A percentile compares a stretch with the other conserved stretches of the same genome.
Conservation (phyloP, 768 basidiomycete species). For the Pleurotus eryngii region DNA sequence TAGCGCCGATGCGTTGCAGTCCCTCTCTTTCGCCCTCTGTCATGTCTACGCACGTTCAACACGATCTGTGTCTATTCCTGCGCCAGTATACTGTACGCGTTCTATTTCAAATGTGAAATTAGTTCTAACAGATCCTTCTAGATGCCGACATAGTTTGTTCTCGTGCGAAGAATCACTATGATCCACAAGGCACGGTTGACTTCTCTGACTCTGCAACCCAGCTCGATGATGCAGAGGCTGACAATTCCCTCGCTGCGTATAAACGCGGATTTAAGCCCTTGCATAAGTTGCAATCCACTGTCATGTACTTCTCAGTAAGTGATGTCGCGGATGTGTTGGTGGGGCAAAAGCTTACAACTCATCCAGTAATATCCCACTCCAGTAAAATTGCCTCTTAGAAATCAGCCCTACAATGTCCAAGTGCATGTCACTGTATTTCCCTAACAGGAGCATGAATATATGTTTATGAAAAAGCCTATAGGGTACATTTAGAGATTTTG, state of each 20-base stretch:
- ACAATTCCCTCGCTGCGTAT: constrained; percentile 46
- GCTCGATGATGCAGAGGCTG: constrained; percentile 35
- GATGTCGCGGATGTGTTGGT: too few species aligned
- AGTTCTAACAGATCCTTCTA: constrained; percentile 29
- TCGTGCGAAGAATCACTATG: constrained; percentile 79
- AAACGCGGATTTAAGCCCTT: constrained; percentile 54
- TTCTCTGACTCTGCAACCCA: constrained; percentile 60
- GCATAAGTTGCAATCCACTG: constrained; percentile 42
- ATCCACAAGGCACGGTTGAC: constrained; percentile 58
- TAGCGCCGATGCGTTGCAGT: constrained; percentile 60
- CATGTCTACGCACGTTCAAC: constrained; percentile 68
- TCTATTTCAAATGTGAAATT: constrained; percentile 16
- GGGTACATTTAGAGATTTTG: too few species aligned
- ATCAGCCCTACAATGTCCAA: too few species aligned
- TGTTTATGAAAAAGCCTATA: too few species aligned
- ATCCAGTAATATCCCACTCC: too few species aligned
- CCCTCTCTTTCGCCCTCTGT: constrained; percentile 59
- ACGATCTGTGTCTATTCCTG: constrained; percentile 79
- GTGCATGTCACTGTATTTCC: too few species aligned
- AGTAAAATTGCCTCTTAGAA: too few species aligned
- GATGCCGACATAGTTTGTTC: constrained; percentile 46
- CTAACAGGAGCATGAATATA: too few species aligned
- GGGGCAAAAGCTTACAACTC: too few species aligned
- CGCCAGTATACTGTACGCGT: constrained; percentile 73
- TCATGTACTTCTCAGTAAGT: constrained; percentile 63